Evolutionary conservation across 1,284 basidiomycete species (phyloP).

Genomic region (Malassezia japonica): DNA sequence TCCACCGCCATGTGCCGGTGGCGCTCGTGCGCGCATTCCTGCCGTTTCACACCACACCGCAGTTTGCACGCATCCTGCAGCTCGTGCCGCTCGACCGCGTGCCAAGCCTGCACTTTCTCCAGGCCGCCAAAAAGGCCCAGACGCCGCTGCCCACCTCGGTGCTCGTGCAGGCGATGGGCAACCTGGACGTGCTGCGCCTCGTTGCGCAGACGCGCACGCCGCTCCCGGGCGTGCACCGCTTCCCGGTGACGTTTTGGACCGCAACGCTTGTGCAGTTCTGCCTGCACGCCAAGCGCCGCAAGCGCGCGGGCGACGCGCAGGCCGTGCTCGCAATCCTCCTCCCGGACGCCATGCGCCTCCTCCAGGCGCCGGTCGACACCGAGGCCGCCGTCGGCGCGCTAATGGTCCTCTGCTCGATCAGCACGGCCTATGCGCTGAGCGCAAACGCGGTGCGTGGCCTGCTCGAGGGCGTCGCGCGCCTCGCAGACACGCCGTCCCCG

Average conservation of each 20-base stretch:
- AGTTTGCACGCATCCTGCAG: constrained; percentile 85
- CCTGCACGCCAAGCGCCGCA: constrained; percentile 24
- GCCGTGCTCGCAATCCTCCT: constrained; percentile 44
- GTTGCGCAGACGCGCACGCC: constrained; percentile 62
- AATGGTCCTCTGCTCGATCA: constrained; percentile 37
- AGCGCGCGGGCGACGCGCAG: constrained; percentile 29
- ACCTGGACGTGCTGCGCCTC: constrained; percentile 59
- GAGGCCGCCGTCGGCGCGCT: constrained; percentile 33
- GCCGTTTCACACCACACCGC: constrained; percentile 87
- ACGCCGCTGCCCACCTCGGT: constrained; percentile 33
- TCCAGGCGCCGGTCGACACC: constrained; percentile 19
- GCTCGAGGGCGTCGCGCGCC: constrained; percentile 21
- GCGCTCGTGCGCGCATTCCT: constrained; percentile 72
- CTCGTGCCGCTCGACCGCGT: constrained; percentile 55
- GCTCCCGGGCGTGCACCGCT: constrained; percentile 56
- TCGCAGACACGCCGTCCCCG: constrained; percentile 5
- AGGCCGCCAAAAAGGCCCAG: constrained; percentile 30
- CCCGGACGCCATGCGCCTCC: constrained; percentile 38
- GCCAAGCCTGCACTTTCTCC: constrained; percentile 32
- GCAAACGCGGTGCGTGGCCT: constrained; percentile 28
- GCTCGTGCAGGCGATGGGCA: constrained; percentile 43
- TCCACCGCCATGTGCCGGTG: constrained; percentile 85
- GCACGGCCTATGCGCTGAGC: constrained; percentile 32
- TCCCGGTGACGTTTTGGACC: constrained; percentile 73
- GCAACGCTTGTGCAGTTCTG: constrained; percentile 67